Evolutionary conservation across 352 stramenopile species (phyloP), one percentile per base, ranked within the genome.

Genomic region (Pythium folliculosum): DNA sequence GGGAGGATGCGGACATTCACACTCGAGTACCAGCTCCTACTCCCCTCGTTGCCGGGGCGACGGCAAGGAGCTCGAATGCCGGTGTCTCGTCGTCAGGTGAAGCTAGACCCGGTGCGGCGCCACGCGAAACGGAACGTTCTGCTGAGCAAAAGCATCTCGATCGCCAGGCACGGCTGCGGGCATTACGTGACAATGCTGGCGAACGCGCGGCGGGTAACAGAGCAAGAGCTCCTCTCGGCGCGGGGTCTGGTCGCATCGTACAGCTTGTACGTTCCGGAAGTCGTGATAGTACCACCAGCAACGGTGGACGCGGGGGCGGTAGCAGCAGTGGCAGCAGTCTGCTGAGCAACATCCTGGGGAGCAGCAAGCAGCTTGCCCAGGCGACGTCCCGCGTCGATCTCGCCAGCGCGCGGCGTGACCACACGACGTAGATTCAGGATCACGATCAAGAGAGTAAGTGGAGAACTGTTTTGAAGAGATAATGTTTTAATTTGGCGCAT

Each of bases 381-480:
- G 67, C 84, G n/a, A 93, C 86, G 13, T 86, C 81, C 8, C 81
- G 82, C 9, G 78, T 90, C 2, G 74, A 91, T 60, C 88, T 86
- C 56, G 56, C 75, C 0, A 76, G 67, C 17, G 65, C 73, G 1
- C 78, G 73, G 16, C 80, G 63, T 16, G 78, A 74, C 27, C 74
- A 86, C 60, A 54, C 50, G 40, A 23, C 44, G 17, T 65, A 57
- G 16, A 59, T 84, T 86, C 56, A 43, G 70, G 21, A 63, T 32
- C 2, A 53, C 4, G 19, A 53, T 53, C n/a, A 7, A 32, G 13
- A n/a, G 8, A 2, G 44, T 23, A 50, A 9, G 44, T 21, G 8
- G 13, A 23, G 12, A 49, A 49, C 5, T 32, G 27, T 32, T 32
- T 32, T 32, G 27, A 5, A 32, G 27, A 32, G 27, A 32, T 32